Evolutionary conservation across 495 filamentous ascomycete genomes (phyloP), one percentile per base, ranked within the genome.

Genomic region (Baudoinia panamericana): DNA sequence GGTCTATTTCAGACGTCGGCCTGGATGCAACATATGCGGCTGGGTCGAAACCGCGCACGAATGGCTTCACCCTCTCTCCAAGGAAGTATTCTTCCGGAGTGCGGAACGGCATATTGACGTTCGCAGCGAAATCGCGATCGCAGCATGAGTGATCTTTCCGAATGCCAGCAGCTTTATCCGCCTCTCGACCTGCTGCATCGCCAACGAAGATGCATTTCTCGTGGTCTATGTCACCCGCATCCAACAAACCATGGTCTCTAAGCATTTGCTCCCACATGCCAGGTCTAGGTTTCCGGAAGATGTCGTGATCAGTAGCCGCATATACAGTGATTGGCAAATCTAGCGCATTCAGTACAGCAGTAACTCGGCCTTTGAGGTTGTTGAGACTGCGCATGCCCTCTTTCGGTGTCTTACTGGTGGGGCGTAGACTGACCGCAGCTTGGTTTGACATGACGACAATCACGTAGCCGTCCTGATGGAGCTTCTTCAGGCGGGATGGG

Each of bases 11-110:
- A 22, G 41, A 51, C 39, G 47, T 29, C 49, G 41, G 37, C 26
- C 41, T 41, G 20, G 45, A 22, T 22, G 44, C 48, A 29, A 78
- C 43, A 46, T 75, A 81, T 5, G 46, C 45, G 8, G 58, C 46
- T 19, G 78, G 73, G 41, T 93, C 74, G 46, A 95, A 93, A 0
- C 72, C 63, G 29, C 78, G 65, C 4, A 57, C 56, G 47, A 81
- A 82, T 2, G 76, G 67, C 36, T 73, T 64, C 0, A 78, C 66
- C 15, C 65, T 45, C 42, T 81, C 69, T 1, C 69, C 66, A 12
- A 90, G 67, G 53, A 94, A 96, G 63, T 78, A 92, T 53, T 93
- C 87, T 51, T 96, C 92, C 0, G 90, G 88, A 0, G 85, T 93
- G 38, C 75, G 62, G 57, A 86, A 99, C 13, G 65, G 51, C 46